Conservation (phyloP, 257 asterid genomes). For the Solanum infundibuliforme region DNA sequence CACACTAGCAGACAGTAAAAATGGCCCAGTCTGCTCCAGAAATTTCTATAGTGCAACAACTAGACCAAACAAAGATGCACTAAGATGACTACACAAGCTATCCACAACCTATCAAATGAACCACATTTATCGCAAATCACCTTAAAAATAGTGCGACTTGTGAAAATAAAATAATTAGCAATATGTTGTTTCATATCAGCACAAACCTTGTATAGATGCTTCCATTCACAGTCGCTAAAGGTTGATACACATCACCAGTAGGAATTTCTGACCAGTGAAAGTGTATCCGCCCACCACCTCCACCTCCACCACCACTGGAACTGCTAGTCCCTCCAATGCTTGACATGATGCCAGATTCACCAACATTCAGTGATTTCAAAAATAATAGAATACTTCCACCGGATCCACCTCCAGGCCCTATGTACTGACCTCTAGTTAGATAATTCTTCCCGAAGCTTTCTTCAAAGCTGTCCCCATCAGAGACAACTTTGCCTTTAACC, state of each 20-base stretch:
- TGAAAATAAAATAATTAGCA: neutral
- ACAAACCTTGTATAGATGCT: slow-evolving; percentile 65
- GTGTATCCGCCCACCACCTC: slow-evolving; percentile 99
- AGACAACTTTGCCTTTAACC: slow-evolving; percentile 68
- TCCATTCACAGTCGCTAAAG: slow-evolving; percentile 77
- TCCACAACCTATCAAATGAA: neutral
- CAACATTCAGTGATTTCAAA: slow-evolving; percentile 48
- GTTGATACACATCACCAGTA: slow-evolving; percentile 90
- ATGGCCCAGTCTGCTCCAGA: neutral
- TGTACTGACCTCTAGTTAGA: slow-evolving; percentile 5
- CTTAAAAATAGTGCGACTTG: neutral
- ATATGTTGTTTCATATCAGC: neutral
- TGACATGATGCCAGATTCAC: slow-evolving; percentile 55
- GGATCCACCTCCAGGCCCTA: slow-evolving; percentile 96
- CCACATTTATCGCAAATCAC: neutral
- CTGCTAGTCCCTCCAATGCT: slow-evolving; percentile 84
- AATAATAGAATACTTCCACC: slow-evolving; percentile 91
- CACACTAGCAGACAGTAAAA: neutral
- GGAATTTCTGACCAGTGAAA: slow-evolving; percentile 93
- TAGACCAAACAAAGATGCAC: neutral
- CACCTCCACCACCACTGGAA: slow-evolving; percentile 82
- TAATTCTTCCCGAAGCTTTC: slow-evolving; percentile 20
- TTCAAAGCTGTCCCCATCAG: slow-evolving; percentile 62
- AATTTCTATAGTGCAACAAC: neutral
- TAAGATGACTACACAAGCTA: neutral